phyloP scores from a whole-genome alignment of 495 filamentous ascomycete genomes.

The Penicillium chermesinum region DNA sequence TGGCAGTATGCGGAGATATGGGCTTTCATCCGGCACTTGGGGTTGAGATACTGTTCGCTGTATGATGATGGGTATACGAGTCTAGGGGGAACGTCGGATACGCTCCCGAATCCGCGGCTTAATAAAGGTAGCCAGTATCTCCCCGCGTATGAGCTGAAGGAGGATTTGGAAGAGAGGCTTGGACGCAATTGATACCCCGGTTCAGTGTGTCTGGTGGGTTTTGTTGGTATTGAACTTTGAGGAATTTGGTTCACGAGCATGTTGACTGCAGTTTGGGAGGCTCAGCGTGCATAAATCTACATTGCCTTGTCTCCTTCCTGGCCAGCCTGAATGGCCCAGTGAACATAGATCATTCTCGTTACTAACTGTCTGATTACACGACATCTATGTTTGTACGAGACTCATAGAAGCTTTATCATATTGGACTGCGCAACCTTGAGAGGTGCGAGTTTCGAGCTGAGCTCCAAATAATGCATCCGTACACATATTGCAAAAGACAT shows the following conservation, averaged over 20 bases:
- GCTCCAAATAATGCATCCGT: slow-evolving; percentile 15
- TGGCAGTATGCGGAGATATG: slow-evolving; percentile 97
- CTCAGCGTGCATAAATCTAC: slow-evolving; percentile 10
- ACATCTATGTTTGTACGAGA: background rate
- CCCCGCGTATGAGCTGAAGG: slow-evolving; percentile 81
- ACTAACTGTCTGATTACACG: background rate
- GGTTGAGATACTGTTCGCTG: slow-evolving; percentile 73
- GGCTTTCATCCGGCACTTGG: slow-evolving; percentile 78
- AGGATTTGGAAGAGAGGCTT: slow-evolving; percentile 80
- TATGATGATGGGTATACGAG: slow-evolving; percentile 86
- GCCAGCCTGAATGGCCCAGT: background rate
- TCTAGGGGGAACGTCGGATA: slow-evolving; percentile 85
- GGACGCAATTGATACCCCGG: slow-evolving; percentile 59
- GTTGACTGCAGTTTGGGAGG: background rate
- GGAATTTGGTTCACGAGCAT: background rate
- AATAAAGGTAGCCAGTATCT: slow-evolving; percentile 50
- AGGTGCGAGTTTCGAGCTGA: slow-evolving; percentile 3
- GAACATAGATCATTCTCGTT: slow-evolving; percentile 13
- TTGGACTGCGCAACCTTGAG: slow-evolving; percentile 9
- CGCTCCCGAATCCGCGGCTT: slow-evolving; percentile 79
- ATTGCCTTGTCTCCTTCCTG: background rate
- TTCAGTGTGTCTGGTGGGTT: background rate
- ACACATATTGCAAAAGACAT: slow-evolving; percentile 16
- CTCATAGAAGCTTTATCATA: slow-evolving; percentile 13
- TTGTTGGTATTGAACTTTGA: slow-evolving; percentile 1